These are phyloP conservation scores for Alisma plantagoaquatica DNA, from an alignment of 106 monocot species.

Conservation along the genomic window DNA sequence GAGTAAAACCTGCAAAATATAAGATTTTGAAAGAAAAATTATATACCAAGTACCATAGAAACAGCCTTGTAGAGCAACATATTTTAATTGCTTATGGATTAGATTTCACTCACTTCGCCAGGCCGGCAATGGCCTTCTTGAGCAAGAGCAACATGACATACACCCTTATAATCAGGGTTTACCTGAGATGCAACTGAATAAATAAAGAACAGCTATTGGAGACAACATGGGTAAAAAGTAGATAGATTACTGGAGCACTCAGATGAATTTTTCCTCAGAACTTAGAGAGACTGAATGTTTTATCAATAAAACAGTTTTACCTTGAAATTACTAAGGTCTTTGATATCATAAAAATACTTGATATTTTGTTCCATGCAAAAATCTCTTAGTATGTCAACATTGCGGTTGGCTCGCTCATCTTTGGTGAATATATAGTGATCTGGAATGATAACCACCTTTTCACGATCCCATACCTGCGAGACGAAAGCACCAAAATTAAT, in stretches of 20 bases:
- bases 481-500: no score
- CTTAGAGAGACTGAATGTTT: background rate
- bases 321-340: constrained; percentile 86
- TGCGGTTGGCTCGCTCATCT: constrained; percentile 94
- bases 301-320: constrained; percentile 20
- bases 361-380: constrained; percentile 87
- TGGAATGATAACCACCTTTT: constrained; percentile 92
- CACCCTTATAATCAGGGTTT: constrained; percentile 98
- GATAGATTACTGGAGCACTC: no score
- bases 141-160: constrained; percentile 90
- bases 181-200: constrained; percentile 36
- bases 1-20: constrained; percentile 88
- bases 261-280: no score
- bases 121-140: constrained; percentile 99
- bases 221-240: background rate
- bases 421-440: constrained; percentile 96
- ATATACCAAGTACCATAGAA: no score
- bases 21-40: no score
- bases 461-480: constrained; percentile 86
- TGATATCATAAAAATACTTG: constrained; percentile 94
- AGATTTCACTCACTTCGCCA: constrained; percentile 60
- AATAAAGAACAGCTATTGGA: constrained; percentile 4
- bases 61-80: no score
- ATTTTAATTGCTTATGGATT: no score
- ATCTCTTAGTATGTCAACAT: constrained; percentile 94